Evolutionary conservation across 108 stramenopile genomes (phyloP), one percentile per base, ranked within the genome.

Genomic region (Parietichytrium sp.): DNA sequence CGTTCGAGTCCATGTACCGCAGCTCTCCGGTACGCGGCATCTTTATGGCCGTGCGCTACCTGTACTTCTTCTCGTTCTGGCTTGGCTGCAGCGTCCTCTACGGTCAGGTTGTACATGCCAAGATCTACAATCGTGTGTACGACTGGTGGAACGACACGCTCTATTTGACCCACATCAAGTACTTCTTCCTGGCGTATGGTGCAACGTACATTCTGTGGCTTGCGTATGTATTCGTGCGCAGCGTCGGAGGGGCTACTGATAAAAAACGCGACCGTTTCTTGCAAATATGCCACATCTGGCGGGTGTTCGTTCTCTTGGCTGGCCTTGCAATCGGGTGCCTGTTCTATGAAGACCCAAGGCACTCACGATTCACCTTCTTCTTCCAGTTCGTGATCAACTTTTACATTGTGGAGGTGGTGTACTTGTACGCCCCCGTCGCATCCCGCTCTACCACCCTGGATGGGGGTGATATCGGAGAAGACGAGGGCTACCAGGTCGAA

Each of bases 341-440:
- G 23, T 45, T 45, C 42, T 31, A 18, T 31, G 20, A 72, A 20
- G 61, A 72, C 4, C 38, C 45, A 6, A 16, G 61, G n/a, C 45
- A 45, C 3, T 45, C 61, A 27, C 33, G 45, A 16, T 33, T 45
- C 13, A 45, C 36, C 42, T 72, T 45, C 61, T 72, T 72, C 45
- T 72, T 72, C 61, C 61, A 72, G 42, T 72, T 72, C 20, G 23
- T 72, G 38, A 45, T 25, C 61, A 72, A 33, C 13, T 25, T 72
- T 15, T 72, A 72, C 2, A 25, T 72, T 6, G 13, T 36, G 29
- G 61, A 72, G 33, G 42, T 72, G 23, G 45, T 72, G 61, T 31
- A 23, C 16, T 42, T 72, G 23, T 72, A 72, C 42, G 38, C 36
- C 15, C 61, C 61, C n/a, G 61, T 72, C 23, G 18, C 49, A 50